A percentile compares a stretch with the other conserved stretches of the same genome.
Evolutionary conservation across 2,329 filamentous ascomycete species (phyloP).

Genomic region (Davidsoniella australis): DNA sequence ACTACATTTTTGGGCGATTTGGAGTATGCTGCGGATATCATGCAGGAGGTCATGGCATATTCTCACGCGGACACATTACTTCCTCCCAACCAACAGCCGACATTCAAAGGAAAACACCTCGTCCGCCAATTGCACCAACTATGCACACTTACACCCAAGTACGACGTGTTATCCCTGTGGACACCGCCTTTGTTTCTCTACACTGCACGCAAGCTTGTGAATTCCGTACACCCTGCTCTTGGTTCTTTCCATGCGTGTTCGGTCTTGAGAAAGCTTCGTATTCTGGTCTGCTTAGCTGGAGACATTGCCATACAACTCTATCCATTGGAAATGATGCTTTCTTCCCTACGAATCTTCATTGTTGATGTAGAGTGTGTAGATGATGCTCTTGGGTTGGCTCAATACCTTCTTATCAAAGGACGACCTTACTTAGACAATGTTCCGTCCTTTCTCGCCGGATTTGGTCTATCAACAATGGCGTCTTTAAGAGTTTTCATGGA

Average conservation of each 20-base stretch:
- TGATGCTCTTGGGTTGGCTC: slow-evolving; percentile 71
- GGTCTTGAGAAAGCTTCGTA: slow-evolving; percentile 67
- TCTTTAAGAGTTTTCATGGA: slow-evolving; percentile 62
- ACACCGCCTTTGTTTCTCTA: slow-evolving; percentile 56
- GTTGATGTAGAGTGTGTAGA: slow-evolving; percentile 76
- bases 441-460: slow-evolving; percentile 66
- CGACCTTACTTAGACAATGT: slow-evolving; percentile 42
- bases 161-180: slow-evolving; percentile 52
- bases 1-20: slow-evolving; percentile 46
- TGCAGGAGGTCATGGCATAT: slow-evolving; percentile 52
- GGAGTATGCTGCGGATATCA: slow-evolving; percentile 40
- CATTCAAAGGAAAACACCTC: slow-evolving; percentile 64
- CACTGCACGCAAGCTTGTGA: slow-evolving; percentile 60
- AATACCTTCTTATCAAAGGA: slow-evolving; percentile 64
- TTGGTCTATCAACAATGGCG: slow-evolving; percentile 61
- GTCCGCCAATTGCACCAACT: slow-evolving; percentile 59
- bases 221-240: slow-evolving; percentile 64
- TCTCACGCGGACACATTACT: slow-evolving; percentile 48
- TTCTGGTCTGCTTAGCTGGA: slow-evolving; percentile 66
- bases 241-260: slow-evolving; percentile 78
- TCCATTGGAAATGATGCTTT: slow-evolving; percentile 76
- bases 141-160: slow-evolving; percentile 49
- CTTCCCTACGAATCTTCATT: slow-evolving; percentile 61
- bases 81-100: slow-evolving; percentile 69
- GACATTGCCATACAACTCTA: slow-evolving; percentile 58